Evolutionary conservation across 306 rosid genomes (phyloP).

Genomic region (Senna tora): DNA sequence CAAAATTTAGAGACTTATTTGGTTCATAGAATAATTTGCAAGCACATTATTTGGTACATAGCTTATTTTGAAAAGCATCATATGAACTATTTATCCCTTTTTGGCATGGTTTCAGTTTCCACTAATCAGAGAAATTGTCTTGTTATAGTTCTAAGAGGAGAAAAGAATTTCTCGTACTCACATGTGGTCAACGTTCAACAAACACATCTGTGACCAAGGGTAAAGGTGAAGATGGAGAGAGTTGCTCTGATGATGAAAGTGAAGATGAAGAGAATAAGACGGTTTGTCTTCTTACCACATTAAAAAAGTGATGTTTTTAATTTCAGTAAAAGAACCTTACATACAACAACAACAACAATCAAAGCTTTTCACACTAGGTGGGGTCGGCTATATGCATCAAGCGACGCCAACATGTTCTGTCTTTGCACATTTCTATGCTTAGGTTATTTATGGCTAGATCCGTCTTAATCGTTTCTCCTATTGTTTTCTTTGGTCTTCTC

Average conservation of each 20-base stretch:
- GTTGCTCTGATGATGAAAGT: conserved; percentile 63
- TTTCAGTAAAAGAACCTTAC: too few relatives aligned
- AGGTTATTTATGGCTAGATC: too few relatives aligned
- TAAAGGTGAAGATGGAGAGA: conserved; percentile 63
- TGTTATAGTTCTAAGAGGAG: conserved; percentile 71
- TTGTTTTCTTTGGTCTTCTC: too few relatives aligned
- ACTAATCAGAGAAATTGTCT: conserved; percentile 42
- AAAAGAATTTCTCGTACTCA: conserved; percentile 88
- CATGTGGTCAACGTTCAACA: conserved; percentile 70
- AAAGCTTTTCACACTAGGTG: too few relatives aligned
- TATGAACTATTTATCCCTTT: conserved; percentile 5
- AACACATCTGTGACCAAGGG: conserved; percentile 50
- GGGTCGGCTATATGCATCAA: too few relatives aligned
- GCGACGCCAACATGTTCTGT: too few relatives aligned
- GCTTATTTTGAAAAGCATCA: too few relatives aligned
- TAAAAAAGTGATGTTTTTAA: too few relatives aligned
- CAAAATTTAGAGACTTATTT: neutral
- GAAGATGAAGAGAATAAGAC: conserved; percentile 75
- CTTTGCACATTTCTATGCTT: too few relatives aligned
- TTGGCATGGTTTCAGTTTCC: conserved; percentile 2
- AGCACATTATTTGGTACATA: too few relatives aligned
- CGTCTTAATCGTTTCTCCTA: too few relatives aligned
- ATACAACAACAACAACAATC: too few relatives aligned
- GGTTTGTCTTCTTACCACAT: conserved; percentile 45
- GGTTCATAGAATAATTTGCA: conserved; percentile 21